Evolutionary conservation across 345 rosid species (phyloP).

Genomic region (Toxicodendron radicans): DNA sequence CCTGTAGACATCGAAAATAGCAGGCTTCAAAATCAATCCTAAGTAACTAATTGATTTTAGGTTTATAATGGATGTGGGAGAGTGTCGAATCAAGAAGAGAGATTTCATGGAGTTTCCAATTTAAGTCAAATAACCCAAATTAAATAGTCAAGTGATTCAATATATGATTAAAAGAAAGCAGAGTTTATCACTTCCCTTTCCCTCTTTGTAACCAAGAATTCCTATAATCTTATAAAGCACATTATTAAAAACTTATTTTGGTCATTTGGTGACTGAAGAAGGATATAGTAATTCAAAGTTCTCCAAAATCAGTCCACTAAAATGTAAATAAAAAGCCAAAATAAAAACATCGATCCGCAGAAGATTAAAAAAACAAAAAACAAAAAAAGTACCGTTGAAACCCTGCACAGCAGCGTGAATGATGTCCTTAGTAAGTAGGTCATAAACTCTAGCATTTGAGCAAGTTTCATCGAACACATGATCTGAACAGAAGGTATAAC

Average conservation of each 20-base stretch:
- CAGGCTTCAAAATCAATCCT: neutral
- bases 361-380: neutral
- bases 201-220: no score
- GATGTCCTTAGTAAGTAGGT: slow-evolving; percentile 75
- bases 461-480: slow-evolving; percentile 76
- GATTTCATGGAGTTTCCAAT: no score
- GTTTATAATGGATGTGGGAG: no score
- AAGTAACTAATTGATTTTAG: no score
- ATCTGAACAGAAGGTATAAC: slow-evolving; percentile 38
- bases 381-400: slow-evolving; percentile 59
- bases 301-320: neutral
- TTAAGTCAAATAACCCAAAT: neutral
- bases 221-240: no score
- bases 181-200: no score
- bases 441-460: slow-evolving; percentile 64
- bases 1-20: slow-evolving; percentile 34
- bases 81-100: no score
- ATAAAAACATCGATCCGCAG: neutral
- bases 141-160: no score
- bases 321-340: neutral
- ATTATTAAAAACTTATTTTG: no score
- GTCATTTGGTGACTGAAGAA: neutral
- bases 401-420: slow-evolving; percentile 81
- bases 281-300: neutral
- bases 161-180: no score